A percentile compares a stretch with the other conserved stretches of the same genome.
These are phyloP conservation scores for Russula sp. DNA, from an alignment of 768 basidiomycete genomes.

Conservation along the genomic window DNA sequence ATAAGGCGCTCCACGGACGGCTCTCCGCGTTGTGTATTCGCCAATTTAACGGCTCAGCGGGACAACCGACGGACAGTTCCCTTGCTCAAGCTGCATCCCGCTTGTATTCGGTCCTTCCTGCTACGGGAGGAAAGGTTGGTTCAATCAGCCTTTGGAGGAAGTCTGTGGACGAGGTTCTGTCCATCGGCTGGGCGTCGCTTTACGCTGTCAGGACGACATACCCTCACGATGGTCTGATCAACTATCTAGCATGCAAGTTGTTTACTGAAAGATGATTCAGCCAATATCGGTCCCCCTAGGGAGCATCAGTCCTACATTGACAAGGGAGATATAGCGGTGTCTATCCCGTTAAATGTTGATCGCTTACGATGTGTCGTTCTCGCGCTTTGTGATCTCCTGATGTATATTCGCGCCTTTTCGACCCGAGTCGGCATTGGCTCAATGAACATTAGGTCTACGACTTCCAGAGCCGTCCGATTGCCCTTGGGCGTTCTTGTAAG, in stretches of 20 bases:
- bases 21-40: conserved; percentile 50
- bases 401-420: conserved; percentile 33
- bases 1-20: conserved; percentile 47
- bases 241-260: neutral
- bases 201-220: conserved; percentile 55
- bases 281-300: conserved; percentile 21
- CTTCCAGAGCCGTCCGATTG: conserved; percentile 57
- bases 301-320: conserved; percentile 19
- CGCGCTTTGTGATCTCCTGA: conserved; percentile 50
- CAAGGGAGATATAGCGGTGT: conserved; percentile 42
- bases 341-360: conserved; percentile 54
- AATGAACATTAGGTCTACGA: conserved; percentile 41
- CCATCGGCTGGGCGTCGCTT: conserved; percentile 61
- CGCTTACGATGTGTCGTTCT: conserved; percentile 49
- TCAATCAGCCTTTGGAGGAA: conserved; percentile 69
- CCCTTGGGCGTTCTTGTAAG: conserved; percentile 60
- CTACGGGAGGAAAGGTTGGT: conserved; percentile 76
- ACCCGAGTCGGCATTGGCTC: neutral
- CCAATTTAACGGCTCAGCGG: conserved; percentile 50
- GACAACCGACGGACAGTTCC: conserved; percentile 35
- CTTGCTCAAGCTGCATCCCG: conserved; percentile 46
- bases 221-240: conserved; percentile 37
- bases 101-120: conserved; percentile 58
- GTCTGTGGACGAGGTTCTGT: conserved; percentile 62
- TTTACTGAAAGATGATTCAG: conserved; percentile 4